A percentile compares a stretch with the other conserved stretches of the same genome.
These are phyloP conservation scores for Cladosporium sp. DNA, from an alignment of 2,329 filamentous ascomycete genomes.

Conservation along the genomic window DNA sequence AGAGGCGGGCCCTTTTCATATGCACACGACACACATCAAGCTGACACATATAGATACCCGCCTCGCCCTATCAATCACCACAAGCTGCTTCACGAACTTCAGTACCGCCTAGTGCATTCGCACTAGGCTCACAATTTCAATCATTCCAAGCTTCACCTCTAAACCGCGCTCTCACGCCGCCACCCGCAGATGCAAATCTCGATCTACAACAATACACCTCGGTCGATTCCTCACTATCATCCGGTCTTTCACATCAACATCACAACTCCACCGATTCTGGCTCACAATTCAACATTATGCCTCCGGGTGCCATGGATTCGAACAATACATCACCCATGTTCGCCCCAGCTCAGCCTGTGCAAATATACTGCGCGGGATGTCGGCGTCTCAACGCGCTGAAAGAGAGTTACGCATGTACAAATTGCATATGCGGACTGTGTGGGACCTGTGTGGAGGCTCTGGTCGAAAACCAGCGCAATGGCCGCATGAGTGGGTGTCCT, in stretches of 20 bases:
- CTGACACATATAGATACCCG: constrained; percentile 41
- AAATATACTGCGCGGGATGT: constrained; percentile 92
- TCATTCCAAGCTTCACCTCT: constrained; percentile 86
- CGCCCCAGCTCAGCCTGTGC: constrained; percentile 51
- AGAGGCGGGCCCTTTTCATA: neutral
- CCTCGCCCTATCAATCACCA: constrained; percentile 54
- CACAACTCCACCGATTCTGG: constrained; percentile 63
- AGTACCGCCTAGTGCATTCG: constrained; percentile 54
- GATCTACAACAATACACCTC: constrained; percentile 76
- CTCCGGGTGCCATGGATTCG: constrained; percentile 46
- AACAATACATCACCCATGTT: constrained; percentile 50
- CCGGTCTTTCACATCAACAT: constrained; percentile 31
- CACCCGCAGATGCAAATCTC: constrained; percentile 48
- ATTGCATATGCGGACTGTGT: constrained; percentile 93
- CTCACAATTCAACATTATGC: constrained; percentile 61
- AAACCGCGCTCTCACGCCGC: constrained; percentile 86
- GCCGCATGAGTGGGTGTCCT: constrained; percentile 70
- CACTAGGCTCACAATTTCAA: constrained; percentile 53
- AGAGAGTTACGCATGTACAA: constrained; percentile 89
- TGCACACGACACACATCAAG: neutral
- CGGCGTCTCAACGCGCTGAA: constrained; percentile 73
- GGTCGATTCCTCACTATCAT: constrained; percentile 67
- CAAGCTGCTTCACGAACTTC: constrained; percentile 57
- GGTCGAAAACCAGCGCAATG: constrained; percentile 69
- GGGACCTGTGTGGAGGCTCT: constrained; percentile 81